A percentile compares a stretch with the other conserved stretches of the same genome.
Conservation (phyloP, 148 eudicot species). For the Vaccinium myrtillus region DNA sequence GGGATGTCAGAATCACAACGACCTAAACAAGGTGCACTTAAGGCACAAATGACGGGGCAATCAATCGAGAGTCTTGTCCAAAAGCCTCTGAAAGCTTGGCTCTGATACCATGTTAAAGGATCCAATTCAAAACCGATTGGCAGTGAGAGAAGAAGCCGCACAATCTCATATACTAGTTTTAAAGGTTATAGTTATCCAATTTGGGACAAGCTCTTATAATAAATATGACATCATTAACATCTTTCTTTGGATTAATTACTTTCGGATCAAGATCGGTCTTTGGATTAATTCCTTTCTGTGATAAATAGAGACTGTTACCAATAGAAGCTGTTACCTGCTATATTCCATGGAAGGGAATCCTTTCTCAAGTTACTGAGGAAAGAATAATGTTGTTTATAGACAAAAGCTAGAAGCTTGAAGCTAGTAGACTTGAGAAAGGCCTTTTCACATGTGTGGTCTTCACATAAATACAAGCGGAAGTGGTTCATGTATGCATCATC, state of each 20-base stretch:
- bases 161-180: too few relatives aligned
- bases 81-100: too few relatives aligned
- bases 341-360: background rate
- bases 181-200: too few relatives aligned
- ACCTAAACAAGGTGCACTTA: too few relatives aligned
- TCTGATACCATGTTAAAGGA: too few relatives aligned
- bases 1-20: too few relatives aligned
- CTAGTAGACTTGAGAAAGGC: background rate
- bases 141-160: too few relatives aligned
- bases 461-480: background rate
- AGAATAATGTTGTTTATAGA: background rate
- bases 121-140: too few relatives aligned
- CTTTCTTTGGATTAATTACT: background rate
- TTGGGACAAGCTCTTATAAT: too few relatives aligned
- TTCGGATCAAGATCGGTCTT: background rate
- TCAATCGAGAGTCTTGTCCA: too few relatives aligned
- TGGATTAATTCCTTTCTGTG: background rate
- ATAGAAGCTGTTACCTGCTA: background rate
- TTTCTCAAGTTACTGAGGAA: background rate
- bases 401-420: background rate
- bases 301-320: background rate
- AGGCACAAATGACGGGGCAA: too few relatives aligned
- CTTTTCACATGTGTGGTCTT: constrained; percentile 4
- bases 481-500: background rate
- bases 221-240: background rate